Base-by-base conservation (phyloP, 768 basidiomycete species). In the Agrocybe pediades region DNA sequence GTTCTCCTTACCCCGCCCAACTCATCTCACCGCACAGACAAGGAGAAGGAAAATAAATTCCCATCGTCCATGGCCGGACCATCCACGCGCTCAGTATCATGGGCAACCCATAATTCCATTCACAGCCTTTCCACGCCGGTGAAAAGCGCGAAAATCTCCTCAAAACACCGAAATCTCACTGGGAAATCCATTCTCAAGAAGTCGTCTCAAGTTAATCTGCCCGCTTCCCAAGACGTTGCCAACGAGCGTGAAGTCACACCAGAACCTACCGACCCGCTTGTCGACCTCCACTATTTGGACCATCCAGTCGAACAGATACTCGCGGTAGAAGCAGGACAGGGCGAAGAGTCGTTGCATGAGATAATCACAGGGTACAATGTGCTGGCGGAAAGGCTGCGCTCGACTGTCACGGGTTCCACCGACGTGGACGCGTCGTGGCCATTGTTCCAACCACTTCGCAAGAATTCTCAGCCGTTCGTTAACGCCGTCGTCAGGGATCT, bases 311-410 rank as follows among this genome's bases (percentile, higher is more conserved):
- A 78, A 2, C 78, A 74, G 45, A 85, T 93, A 49, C 59, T 64
- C 1, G 47, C 58, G 0, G 54, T 56, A 68, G 1, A 71, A 78
- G 39, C 68, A 80, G 13, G 73, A 77, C 43, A 71, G 84, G 42
- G 19, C 11, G 17, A 71, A 73, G 47, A 58, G 25, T 47, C 57
- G 1, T 50, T 67, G 7, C 42, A 46, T 24, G 82, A 85, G 53
- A 79, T 90, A 54, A 87, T 86, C 51, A 86, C 88, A 63, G 88
- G 86, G 0, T 92, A 92, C 66, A 85, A 82, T 23, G 66, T 88
- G 26, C 80, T 94, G 23, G 77, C 83, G 7, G 81, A 83, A 9
- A 84, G 92, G 23, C 67, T 92, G 21, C 77, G 88, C 17, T 67
- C 79, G 0, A 70, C 70, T 19, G 70, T 82, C 20, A 60, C 68